Evolutionary conservation across 306 rosid genomes (phyloP).

Genomic region (Adenanthera pavonina): DNA sequence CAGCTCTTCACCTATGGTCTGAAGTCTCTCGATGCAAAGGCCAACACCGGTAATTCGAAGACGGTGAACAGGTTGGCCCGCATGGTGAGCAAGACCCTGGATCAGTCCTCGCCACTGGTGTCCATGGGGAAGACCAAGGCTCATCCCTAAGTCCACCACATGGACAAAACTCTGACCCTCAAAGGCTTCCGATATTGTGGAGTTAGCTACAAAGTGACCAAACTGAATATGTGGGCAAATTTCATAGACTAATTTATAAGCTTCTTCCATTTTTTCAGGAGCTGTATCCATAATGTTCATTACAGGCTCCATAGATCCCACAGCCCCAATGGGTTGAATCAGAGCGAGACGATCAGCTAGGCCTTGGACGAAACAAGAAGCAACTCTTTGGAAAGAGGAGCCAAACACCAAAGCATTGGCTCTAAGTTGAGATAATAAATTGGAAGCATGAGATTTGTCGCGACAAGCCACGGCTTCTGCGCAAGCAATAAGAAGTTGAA

Average conservation of each 20-base stretch:
- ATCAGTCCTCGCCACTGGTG: conserved; percentile 77
- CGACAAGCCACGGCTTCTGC: conserved; percentile 97
- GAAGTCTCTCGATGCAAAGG: conserved; percentile 51
- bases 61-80: conserved; percentile 38
- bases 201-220: conserved; percentile 82
- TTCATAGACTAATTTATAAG: conserved; percentile 70
- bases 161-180: conserved; percentile 88
- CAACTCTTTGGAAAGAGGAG: conserved; percentile 82
- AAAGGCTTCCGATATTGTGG: conserved; percentile 91
- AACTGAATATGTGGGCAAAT: conserved; percentile 82
- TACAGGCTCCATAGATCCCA: conserved; percentile 41
- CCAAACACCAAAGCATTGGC: conserved; percentile 78
- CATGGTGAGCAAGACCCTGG: conserved; percentile 49
- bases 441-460: conserved; percentile 70
- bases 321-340: conserved; percentile 63
- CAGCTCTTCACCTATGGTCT: conserved; percentile 66
- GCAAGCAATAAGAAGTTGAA: conserved; percentile 81
- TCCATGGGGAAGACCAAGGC: conserved; percentile 72
- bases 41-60: conserved; percentile 72
- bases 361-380: conserved; percentile 88
- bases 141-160: conserved; percentile 84
- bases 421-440: conserved; percentile 64
- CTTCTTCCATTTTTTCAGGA: conserved; percentile 69
- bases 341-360: conserved; percentile 60
- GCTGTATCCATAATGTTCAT: conserved; percentile 61